Conservation (phyloP, 1,284 basidiomycete species). For the Fomitiporia mediterranea region DNA sequence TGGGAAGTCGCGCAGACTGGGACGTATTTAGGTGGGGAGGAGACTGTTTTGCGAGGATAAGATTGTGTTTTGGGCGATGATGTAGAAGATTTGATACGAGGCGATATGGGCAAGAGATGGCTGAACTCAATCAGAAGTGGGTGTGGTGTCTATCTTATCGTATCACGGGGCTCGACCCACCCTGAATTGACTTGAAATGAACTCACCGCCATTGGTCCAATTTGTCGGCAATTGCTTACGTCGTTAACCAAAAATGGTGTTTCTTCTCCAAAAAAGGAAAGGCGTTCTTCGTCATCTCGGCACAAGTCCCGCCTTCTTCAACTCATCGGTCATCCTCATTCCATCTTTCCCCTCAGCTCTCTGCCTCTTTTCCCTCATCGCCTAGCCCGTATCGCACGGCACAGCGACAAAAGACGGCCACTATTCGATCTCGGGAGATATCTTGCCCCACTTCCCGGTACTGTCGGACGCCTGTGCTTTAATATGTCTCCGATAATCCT, state of each 20-base stretch:
- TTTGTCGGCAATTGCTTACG: background rate
- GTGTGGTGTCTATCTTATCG: slow-evolving; percentile 6
- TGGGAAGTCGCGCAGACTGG: too few species aligned
- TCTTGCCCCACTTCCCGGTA: too few species aligned
- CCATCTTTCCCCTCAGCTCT: background rate
- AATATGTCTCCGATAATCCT: slow-evolving; percentile 37
- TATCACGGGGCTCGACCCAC: slow-evolving; percentile 3
- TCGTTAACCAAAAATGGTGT: too few species aligned
- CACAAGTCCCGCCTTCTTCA: background rate
- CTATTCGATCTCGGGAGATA: too few species aligned
- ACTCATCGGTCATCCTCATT: background rate
- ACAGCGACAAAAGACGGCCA: slow-evolving; percentile 19
- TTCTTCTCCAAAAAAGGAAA: slow-evolving; percentile 1
- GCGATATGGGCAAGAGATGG: too few species aligned
- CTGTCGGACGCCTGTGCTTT: too few species aligned
- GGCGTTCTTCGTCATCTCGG: background rate
- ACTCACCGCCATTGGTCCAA: background rate
- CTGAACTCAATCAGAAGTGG: background rate
- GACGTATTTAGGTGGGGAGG: background rate
- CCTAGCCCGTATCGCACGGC: slow-evolving; percentile 7
- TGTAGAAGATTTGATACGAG: background rate
- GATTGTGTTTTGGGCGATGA: background rate
- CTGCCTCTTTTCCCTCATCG: background rate
- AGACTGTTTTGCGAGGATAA: too few species aligned
- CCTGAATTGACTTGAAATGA: background rate